Base-by-base conservation (phyloP, 192 early-diverging fungal species). In the Entomortierella beljakovae region DNA sequence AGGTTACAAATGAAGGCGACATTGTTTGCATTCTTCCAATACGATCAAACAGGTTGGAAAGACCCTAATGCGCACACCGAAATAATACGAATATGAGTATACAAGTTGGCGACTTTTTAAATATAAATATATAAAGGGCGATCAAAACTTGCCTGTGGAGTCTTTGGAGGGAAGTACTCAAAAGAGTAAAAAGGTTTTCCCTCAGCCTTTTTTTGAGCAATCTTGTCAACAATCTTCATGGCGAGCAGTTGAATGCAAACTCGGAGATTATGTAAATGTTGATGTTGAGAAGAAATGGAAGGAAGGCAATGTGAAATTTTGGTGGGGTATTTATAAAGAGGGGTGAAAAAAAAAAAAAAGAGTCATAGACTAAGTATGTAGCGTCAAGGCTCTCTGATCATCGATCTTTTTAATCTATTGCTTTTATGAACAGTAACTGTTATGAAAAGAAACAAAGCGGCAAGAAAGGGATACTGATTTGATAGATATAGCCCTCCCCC, bases 161-260 rank as follows among this genome's bases (percentile, higher is more conserved):
- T 97, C 81, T 94, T 97, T 85, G 95, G 95, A 49, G 95, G 95
- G 52, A 96, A 97, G 87, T 92, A 97, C 82, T 97, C 95, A 74
- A 97, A 97, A 58, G 94, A 95, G 86, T 89, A 91, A 67, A 86
- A 87, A 34, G 87, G 88, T 54, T 85, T 87, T 54, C 86, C 84
- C 48, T 89, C 84, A 61, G 88, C 83, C 10, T 76, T 51, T 57
- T 88, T 88, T 62, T 81, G 79, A 66, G 84, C 84, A 70, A 91
- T 84, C 82, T 88, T 91, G 86, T 89, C 84, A 54, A 88, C 80
- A 71, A 91, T 75, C 72, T 91, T 91, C 88, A 91, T 90, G 71
- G 29, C n/a, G 37, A 10, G 6, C 32, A 51, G 33, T 23, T 50
- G 52, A 65, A 55, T 46, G 6, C 28, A 33, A n/a, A 7, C 50